phyloP scores from a whole-genome alignment of 2,329 filamentous ascomycete species.

The Sclerotinia glacialis region DNA sequence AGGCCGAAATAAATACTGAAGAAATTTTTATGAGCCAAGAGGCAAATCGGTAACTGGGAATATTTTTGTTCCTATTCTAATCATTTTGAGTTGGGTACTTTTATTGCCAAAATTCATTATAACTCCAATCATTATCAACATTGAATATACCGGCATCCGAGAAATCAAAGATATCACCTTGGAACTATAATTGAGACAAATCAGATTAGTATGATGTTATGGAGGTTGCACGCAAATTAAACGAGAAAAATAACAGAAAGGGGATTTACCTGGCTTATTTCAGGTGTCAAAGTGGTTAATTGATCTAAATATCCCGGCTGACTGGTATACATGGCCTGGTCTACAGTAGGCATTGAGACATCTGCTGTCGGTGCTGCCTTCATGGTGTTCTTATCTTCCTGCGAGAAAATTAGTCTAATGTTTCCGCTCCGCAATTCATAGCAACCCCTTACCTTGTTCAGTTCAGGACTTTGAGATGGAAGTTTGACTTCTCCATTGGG shows the following conservation, averaged over 20 bases:
- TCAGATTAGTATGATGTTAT: background rate
- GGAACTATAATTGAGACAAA: background rate
- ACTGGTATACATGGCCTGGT: slow-evolving; percentile 8
- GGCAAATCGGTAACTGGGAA: background rate
- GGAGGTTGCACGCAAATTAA: background rate
- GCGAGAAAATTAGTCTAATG: background rate
- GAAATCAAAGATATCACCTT: slow-evolving; percentile 10
- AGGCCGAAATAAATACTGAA: background rate
- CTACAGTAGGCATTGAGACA: background rate
- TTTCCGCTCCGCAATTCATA: background rate
- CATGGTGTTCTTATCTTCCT: background rate
- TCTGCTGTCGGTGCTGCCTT: background rate
- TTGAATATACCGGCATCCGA: slow-evolving; percentile 4
- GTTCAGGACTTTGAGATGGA: background rate
- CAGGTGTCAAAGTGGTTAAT: background rate
- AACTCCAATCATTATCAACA: slow-evolving; percentile 16
- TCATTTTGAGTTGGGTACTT: background rate
- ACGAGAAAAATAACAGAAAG: background rate
- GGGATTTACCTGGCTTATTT: background rate
- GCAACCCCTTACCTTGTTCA: background rate
- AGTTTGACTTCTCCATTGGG: slow-evolving; percentile 5
- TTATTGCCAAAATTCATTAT: slow-evolving; percentile 11
- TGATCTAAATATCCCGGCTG: slow-evolving; percentile 5
- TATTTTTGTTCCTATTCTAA: background rate
- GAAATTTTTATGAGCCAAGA: background rate